These are phyloP conservation scores for Flaveria robusta DNA, from an alignment of 129 eudicot genomes.

Conservation along the genomic window DNA sequence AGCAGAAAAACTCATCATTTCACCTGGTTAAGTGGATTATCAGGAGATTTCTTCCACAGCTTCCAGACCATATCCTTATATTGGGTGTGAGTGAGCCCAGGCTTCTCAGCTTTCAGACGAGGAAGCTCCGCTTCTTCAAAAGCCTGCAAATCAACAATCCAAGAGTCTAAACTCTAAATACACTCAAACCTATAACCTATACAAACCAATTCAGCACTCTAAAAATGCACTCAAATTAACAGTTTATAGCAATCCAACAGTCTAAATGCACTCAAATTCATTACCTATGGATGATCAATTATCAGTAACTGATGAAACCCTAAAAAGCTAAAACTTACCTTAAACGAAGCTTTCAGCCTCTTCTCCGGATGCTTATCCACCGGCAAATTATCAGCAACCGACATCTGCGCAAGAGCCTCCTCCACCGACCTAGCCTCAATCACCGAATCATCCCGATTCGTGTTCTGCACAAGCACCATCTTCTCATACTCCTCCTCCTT, in stretches of 20 bases:
- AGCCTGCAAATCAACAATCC: constrained; percentile 46
- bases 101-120: constrained; percentile 87
- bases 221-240: too few relatives aligned
- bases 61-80: constrained; percentile 97
- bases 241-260: neutral
- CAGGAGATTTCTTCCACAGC: constrained; percentile 97
- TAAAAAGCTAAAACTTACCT: constrained; percentile 44
- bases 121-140: constrained; percentile 98
- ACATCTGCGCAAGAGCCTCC: constrained; percentile 80
- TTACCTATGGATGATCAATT: neutral
- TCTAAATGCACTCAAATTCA: neutral
- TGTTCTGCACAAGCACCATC: constrained; percentile 65
- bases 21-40: constrained; percentile 94
- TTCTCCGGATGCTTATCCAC: constrained; percentile 91
- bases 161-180: too few relatives aligned
- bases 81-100: constrained; percentile 95
- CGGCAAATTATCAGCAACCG: constrained; percentile 56
- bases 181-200: too few relatives aligned
- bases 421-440: constrained; percentile 82
- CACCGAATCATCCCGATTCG: constrained; percentile 72
- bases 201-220: too few relatives aligned
- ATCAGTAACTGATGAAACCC: neutral
- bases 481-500: constrained; percentile 92
- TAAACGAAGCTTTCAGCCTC: constrained; percentile 85
- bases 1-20: neutral